Conservation (phyloP, 495 filamentous ascomycete genomes). For the Penicillium cinerascens region DNA sequence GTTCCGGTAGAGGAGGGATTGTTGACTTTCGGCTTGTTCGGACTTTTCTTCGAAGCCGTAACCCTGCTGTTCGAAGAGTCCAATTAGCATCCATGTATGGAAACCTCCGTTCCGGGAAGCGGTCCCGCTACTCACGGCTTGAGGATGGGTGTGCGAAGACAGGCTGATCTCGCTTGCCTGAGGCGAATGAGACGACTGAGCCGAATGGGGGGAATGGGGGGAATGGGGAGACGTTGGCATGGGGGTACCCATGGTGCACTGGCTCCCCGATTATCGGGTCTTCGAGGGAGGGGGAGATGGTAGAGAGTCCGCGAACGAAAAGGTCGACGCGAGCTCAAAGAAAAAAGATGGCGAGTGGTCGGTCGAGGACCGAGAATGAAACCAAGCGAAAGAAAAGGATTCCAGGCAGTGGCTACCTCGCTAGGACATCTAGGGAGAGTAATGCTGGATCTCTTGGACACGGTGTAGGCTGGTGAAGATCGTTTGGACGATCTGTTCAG, state of each 20-base stretch:
- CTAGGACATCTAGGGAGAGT: slow-evolving; percentile 12
- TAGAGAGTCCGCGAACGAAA: too few relatives aligned
- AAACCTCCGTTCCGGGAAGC: background rate
- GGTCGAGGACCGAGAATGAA: background rate
- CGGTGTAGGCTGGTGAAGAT: slow-evolving; percentile 1
- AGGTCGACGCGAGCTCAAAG: background rate
- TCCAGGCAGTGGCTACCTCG: background rate
- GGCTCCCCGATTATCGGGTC: slow-evolving; percentile 8
- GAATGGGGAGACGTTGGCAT: slow-evolving; percentile 24
- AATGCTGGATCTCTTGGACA: slow-evolving; percentile 11
- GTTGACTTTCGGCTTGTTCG: slow-evolving; percentile 23
- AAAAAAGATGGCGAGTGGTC: background rate
- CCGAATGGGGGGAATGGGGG: slow-evolving; percentile 18
- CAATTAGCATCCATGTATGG: slow-evolving; percentile 1
- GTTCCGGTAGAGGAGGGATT: slow-evolving; percentile 36
- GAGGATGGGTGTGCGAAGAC: slow-evolving; percentile 10
- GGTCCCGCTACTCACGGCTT: background rate
- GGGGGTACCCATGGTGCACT: slow-evolving; percentile 18
- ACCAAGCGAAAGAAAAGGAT: background rate
- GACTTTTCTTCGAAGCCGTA: slow-evolving; percentile 29
- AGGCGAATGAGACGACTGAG: slow-evolving; percentile 22
- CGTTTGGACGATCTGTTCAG: background rate
- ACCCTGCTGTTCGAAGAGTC: slow-evolving; percentile 15
- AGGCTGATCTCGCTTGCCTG: slow-evolving; percentile 21
- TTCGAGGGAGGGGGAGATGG: background rate